Conservation (phyloP, 208 protist species). For the Tritrichomonas musculus region DNA sequence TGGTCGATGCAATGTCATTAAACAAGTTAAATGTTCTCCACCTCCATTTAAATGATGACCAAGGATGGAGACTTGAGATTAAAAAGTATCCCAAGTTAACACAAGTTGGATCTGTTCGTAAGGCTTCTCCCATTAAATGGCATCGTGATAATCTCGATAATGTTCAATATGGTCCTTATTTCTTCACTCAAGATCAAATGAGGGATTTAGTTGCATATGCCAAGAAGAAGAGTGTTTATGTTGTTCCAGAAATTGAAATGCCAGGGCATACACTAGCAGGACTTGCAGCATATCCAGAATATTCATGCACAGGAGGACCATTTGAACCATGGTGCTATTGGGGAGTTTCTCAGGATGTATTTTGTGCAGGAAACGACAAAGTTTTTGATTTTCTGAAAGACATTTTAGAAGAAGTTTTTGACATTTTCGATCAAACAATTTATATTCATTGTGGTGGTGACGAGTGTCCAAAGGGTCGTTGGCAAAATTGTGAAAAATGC, state of each 20-base stretch:
- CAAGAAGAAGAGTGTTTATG: background rate
- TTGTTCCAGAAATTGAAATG: conserved; percentile 35
- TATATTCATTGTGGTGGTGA: conserved; percentile 36
- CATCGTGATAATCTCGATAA: no score
- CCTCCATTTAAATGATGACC: background rate
- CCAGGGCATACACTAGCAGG: background rate
- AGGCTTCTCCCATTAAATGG: background rate
- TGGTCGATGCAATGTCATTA: background rate
- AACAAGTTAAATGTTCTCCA: conserved; percentile 29
- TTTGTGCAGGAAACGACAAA: background rate
- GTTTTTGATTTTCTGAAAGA: background rate
- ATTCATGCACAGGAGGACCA: background rate
- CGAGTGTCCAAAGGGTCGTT: background rate
- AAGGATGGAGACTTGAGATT: background rate
- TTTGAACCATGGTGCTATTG: background rate
- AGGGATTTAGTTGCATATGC: conserved; percentile 24
- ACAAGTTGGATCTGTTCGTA: background rate
- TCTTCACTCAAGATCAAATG: conserved; percentile 33
- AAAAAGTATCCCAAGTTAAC: background rate
- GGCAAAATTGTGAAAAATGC: background rate
- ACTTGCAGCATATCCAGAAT: background rate
- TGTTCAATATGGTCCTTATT: background rate
- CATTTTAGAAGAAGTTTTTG: background rate
- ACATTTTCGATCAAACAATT: background rate
- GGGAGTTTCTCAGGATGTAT: background rate